Conservation (phyloP, 148 eudicot species). For the Chenopodium suecicum region DNA sequence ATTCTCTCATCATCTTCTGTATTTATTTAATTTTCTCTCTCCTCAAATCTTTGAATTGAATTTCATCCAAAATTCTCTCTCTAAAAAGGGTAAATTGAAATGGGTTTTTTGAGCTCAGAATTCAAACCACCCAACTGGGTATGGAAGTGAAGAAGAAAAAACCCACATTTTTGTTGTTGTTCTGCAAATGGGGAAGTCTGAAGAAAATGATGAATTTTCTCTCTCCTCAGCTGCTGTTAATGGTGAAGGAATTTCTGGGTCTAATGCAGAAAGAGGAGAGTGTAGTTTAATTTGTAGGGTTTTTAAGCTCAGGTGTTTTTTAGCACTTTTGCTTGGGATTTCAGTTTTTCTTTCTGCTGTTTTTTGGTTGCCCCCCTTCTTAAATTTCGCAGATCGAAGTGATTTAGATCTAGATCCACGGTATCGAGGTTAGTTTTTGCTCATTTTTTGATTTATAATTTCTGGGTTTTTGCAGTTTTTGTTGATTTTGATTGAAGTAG, state of each 20-base stretch:
- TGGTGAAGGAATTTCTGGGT: constrained; percentile 23
- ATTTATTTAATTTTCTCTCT: constrained; percentile 15
- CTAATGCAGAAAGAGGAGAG: constrained; percentile 19
- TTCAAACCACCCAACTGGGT: constrained; percentile 29
- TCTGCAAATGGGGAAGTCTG: constrained; percentile 45
- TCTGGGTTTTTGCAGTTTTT: neutral
- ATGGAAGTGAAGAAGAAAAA: constrained; percentile 27
- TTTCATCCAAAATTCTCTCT: neutral
- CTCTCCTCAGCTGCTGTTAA: constrained; percentile 24
- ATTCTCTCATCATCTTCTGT: neutral
- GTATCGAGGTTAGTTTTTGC: constrained; percentile 45
- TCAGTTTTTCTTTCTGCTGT: constrained; percentile 68
- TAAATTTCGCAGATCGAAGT: constrained; percentile 45
- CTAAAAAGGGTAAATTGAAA: constrained; percentile 5
- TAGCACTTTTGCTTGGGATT: constrained; percentile 70
- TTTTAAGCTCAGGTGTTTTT: constrained; percentile 59
- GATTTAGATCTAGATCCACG: constrained; percentile 81
- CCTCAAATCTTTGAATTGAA: neutral
- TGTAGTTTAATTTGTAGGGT: constrained; percentile 35
- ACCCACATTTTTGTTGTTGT: constrained; percentile 21
- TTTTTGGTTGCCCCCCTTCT: constrained; percentile 85
- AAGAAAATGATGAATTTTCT: constrained; percentile 40
- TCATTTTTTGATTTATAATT: neutral
- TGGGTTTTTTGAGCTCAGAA: constrained; percentile 33
- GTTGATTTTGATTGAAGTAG: neutral